Base-by-base conservation (phyloP, 2,329 filamentous ascomycete species). In the Epichloe coenophiala region DNA sequence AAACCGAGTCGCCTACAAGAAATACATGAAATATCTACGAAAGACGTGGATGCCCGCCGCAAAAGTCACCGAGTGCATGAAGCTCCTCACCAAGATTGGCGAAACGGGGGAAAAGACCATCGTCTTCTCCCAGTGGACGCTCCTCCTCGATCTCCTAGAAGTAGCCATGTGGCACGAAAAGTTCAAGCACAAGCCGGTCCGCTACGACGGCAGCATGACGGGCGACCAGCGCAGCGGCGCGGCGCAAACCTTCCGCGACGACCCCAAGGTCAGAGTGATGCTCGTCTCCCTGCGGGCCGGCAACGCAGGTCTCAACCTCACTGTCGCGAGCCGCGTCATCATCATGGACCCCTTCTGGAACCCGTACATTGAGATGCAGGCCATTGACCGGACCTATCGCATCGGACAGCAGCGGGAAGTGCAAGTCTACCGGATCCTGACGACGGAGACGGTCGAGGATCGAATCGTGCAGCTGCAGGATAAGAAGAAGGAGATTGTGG, bases 281-380 rank as follows among this genome's bases (percentile, higher is more conserved):
- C 81, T 95, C 1, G 88, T 89, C 1, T 90, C 85, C 58, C 71
- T 95, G 42, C 79, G 80, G 12, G 89, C 93, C 3, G 91, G 87
- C 64, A 86, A 84, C 52, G 82, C 89, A 0, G 90, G 90, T 1
- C 76, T 96, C 44, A 96, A 96, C 61, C 75, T 96, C 21, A 87
- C 85, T 39, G 80, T 81, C 17, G 90, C 89, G 0, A 88, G 83
- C 1, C 84, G 88, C 55, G 87, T 95, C 57, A 88, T 96, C 64
- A 86, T 95, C 56, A 81, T 95, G 61, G 89, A 95, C 62, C 89
- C 89, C 0, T 95, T 94, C 69, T 95, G 88, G 88, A 96, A 95
- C 56, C 90, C 89, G 0, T 95, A 85, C 62, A 85, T 94, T 46
- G 90, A 95, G 68, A 88, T 89, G 66, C 90, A 96, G 67, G 90